phyloP scores from a whole-genome alignment of 78 protist genomes.

The Dictyostelium citrinum region DNA sequence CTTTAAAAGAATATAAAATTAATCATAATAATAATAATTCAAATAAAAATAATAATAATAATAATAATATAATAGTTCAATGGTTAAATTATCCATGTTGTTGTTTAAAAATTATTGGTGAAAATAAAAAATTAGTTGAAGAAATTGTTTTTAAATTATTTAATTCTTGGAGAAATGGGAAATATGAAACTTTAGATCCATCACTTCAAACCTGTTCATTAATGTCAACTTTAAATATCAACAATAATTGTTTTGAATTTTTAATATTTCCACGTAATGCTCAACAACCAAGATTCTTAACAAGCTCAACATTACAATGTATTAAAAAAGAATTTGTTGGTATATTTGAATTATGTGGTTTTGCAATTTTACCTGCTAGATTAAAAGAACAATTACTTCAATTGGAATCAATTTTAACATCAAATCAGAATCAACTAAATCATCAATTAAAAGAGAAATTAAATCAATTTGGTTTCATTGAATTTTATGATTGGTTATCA shows the following conservation, averaged over 20 bases:
- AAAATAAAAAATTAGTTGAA: background rate
- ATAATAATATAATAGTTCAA: background rate
- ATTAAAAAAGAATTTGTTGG: conserved; percentile 73
- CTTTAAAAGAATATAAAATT: background rate
- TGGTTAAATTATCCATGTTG: conserved; percentile 67
- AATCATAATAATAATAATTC: background rate
- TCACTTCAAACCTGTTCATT: conserved; percentile 42
- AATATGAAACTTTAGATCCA: background rate
- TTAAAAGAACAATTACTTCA: conserved; percentile 33
- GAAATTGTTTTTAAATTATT: background rate
- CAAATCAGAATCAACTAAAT: background rate
- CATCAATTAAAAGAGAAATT: background rate
- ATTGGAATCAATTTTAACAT: background rate
- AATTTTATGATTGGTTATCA: conserved; percentile 28
- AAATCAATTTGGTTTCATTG: background rate
- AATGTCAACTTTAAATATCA: background rate
- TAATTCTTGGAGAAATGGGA: conserved; percentile 25
- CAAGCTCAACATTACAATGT: conserved; percentile 22
- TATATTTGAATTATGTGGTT: conserved; percentile 39
- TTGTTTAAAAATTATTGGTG: conserved; percentile 31
- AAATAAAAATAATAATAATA: background rate
- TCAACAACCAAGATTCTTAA: conserved; percentile 32
- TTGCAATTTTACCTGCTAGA: conserved; percentile 47
- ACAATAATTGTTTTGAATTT: background rate
- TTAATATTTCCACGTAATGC: conserved; percentile 52